Evolutionary conservation across 1,139 yeast genomes (phyloP).

Genomic region (Yamadazyma kanchanaburiensis): DNA sequence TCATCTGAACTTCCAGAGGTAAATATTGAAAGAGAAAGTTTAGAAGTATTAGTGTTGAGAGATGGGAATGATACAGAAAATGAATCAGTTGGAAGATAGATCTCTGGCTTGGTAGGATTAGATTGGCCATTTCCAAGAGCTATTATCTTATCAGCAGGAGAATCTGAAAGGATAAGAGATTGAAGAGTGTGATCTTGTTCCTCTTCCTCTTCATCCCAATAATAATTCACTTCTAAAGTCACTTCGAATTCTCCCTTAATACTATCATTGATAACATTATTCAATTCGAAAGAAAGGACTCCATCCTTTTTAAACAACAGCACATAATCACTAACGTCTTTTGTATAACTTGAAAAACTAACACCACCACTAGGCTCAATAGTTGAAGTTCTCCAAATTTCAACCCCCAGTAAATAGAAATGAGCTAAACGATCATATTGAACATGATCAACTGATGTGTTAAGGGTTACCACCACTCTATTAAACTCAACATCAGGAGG

Average conservation of each 20-base stretch:
- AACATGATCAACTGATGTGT: slow-evolving; percentile 58
- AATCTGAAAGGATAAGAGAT: slow-evolving; percentile 1
- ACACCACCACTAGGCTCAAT: slow-evolving; percentile 65
- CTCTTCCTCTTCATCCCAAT: slow-evolving; percentile 12
- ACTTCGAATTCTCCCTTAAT: slow-evolving; percentile 63
- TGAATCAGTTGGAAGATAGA: slow-evolving; percentile 39
- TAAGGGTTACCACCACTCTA: slow-evolving; percentile 57
- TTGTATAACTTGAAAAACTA: slow-evolving; percentile 47
- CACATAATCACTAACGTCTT: slow-evolving; percentile 63
- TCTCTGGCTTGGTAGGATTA: slow-evolving; percentile 27
- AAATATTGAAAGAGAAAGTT: slow-evolving; percentile 56
- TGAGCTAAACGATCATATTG: slow-evolving; percentile 81
- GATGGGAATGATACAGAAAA: slow-evolving; percentile 37
- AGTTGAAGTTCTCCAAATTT: slow-evolving; percentile 83
- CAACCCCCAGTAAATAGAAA: slow-evolving; percentile 59
- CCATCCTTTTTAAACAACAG: slow-evolving; percentile 45
- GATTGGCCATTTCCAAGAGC: slow-evolving; percentile 15
- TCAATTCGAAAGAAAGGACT: slow-evolving; percentile 52
- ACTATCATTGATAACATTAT: slow-evolving; percentile 56
- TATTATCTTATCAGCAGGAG: slow-evolving; percentile 7
- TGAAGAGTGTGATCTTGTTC: slow-evolving; percentile 1
- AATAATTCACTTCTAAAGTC: slow-evolving; percentile 47
- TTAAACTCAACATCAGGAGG: slow-evolving; percentile 42
- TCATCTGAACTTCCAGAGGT: slow-evolving; percentile 77
- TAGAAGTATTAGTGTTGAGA: slow-evolving; percentile 49